Percentiles rank a stretch among this genome's conserved stretches.
Conservation (phyloP, 2,329 filamentous ascomycete species). For the Zymoseptoria ardabiliae region DNA sequence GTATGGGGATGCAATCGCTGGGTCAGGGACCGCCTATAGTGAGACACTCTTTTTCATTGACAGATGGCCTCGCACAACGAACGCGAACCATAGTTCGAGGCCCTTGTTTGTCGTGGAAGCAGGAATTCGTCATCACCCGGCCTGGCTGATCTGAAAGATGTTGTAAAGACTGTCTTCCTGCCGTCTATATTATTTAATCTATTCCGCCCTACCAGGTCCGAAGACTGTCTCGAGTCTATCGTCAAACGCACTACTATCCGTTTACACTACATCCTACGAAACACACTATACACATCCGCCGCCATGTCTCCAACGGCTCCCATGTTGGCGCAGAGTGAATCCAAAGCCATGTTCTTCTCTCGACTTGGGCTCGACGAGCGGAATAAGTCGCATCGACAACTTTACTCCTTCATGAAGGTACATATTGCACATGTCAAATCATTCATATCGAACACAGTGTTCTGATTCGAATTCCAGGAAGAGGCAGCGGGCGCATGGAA, state of each 20-base stretch:
- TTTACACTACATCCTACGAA: not conserved
- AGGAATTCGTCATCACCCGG: not conserved
- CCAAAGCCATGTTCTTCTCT: slow-evolving; percentile 35
- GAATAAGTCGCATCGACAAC: slow-evolving; percentile 24
- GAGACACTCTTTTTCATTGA: not conserved
- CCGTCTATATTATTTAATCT: not conserved
- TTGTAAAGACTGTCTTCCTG: not conserved
- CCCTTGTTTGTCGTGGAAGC: not conserved
- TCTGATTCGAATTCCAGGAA: slow-evolving; percentile 21
- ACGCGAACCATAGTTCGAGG: not conserved
- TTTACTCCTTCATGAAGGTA: slow-evolving; percentile 39
- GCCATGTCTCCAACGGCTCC: slow-evolving; percentile 13
- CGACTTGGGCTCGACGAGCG: slow-evolving; percentile 34
- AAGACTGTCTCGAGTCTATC: not conserved
- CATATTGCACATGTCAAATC: not conserved
- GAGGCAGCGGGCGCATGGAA: slow-evolving; percentile 35
- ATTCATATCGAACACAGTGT: not conserved
- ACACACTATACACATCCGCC: not conserved
- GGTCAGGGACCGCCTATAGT: not conserved
- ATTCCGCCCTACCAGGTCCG: not conserved
- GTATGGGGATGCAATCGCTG: not conserved
- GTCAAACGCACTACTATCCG: not conserved
- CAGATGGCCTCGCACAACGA: not conserved
- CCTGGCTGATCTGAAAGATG: not conserved
- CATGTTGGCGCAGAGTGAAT: slow-evolving; percentile 34